Base-by-base conservation (phyloP, 441 rosid species). In the Cnidoscolus chayamansa region DNA sequence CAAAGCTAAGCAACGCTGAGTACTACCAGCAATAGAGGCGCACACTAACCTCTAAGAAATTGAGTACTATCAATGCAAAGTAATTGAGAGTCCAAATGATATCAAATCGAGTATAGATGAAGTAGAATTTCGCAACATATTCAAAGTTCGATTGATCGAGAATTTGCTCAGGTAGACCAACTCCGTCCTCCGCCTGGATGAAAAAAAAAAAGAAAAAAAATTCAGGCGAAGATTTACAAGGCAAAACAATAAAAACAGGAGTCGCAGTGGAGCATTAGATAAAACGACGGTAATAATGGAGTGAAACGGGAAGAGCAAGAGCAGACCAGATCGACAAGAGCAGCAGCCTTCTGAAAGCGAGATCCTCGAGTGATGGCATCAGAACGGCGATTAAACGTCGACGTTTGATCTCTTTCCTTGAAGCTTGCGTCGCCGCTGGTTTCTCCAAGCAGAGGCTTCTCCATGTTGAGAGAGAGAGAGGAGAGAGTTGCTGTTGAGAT, bases 271-370 rank as follows among this genome's bases (percentile, higher is more conserved):
- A 16, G 19, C 57, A 54, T 54, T 54, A 54, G n/a, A 1, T 7
- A 54, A n/a, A 54, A 54, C 57, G 57, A n/a, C 25, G 19, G 17
- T 54, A 8, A 54, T 50, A 50, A 19, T 59, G 15, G 13, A 5
- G 48, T 2, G 47, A 31, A 49, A 58, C 45, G 11, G 4, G 58
- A 61, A 53, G 49, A 50, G 11, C 17, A 17, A 15, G 12, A n/a
- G 68, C 45, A 63, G 35, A 94, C 99, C 88, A 95, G 94, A 86
- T 95, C 99, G 78, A 93, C 98, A 65, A 95, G 92, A 4, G 99
- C 97, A 62, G 99, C 99, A 20, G 98, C 98, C 70, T 85, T 89
- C 82, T 95, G 97, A 74, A 74, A 90, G 72, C 82, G 77, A 53
- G 97, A 84, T 77, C 98, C 98, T 63, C 78, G 78, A 5, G 97